phyloP scores from a whole-genome alignment of 2,329 filamentous ascomycete species.

The Trichophyton verrucosum region DNA sequence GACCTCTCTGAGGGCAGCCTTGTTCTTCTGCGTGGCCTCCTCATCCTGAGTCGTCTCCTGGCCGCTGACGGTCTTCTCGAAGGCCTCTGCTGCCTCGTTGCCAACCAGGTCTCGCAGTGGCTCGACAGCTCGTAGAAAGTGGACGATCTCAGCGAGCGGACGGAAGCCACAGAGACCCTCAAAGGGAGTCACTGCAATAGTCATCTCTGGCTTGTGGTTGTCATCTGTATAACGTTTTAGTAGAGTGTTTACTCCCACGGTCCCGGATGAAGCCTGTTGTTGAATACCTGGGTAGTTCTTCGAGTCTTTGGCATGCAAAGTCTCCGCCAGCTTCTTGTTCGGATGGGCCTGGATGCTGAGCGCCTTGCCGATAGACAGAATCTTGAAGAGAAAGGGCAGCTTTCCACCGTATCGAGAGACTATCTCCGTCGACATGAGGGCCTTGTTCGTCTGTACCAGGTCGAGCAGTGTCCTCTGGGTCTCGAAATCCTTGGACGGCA shows the following conservation, averaged over 20 bases:
- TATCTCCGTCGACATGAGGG: conserved; percentile 63
- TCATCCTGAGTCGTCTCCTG: conserved; percentile 40
- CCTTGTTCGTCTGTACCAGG: conserved; percentile 73
- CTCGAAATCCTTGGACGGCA: conserved; percentile 77
- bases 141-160: conserved; percentile 69
- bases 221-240: conserved; percentile 49
- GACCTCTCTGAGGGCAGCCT: conserved; percentile 59
- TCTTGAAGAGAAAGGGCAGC: conserved; percentile 95
- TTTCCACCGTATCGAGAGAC: conserved; percentile 64
- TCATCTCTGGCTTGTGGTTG: conserved; percentile 99
- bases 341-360: conserved; percentile 95
- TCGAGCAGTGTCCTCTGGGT: conserved; percentile 80
- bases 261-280: not conserved
- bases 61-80: conserved; percentile 45
- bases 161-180: conserved; percentile 94
- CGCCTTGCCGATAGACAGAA: conserved; percentile 88
- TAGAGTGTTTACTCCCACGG: not conserved
- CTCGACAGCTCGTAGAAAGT: conserved; percentile 61
- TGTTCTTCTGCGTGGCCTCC: conserved; percentile 49
- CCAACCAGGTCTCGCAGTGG: conserved; percentile 56
- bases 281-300: conserved; percentile 75
- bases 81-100: conserved; percentile 36
- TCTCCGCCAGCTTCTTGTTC: conserved; percentile 85
- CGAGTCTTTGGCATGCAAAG: conserved; percentile 71
- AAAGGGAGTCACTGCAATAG: conserved; percentile 91